Evolutionary conservation across 2,329 filamentous ascomycete species (phyloP).

Genomic region (Colletotrichum echinochloae): DNA sequence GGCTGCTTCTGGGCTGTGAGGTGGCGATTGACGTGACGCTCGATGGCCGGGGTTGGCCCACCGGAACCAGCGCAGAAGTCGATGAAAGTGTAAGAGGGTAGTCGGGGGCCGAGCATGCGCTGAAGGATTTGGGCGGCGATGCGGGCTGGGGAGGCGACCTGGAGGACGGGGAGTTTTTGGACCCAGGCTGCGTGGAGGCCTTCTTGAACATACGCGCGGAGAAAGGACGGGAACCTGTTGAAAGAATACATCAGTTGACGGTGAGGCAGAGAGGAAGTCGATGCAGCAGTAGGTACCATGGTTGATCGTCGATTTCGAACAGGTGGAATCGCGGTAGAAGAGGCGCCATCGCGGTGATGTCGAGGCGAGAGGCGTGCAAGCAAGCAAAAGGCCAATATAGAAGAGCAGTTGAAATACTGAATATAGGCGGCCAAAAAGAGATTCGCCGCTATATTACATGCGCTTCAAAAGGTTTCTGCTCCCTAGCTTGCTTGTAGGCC

Average conservation of each 20-base stretch:
- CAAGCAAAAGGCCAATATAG: neutral
- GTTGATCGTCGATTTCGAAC: conserved; percentile 75
- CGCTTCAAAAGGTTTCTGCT: conserved; percentile 2
- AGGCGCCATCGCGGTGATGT: conserved; percentile 56
- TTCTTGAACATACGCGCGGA: conserved; percentile 74
- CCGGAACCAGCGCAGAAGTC: conserved; percentile 83
- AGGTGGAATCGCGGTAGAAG: conserved; percentile 70
- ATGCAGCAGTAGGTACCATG: conserved; percentile 62
- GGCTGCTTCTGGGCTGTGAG: conserved; percentile 45
- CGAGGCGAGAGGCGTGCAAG: neutral
- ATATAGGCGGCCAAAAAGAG: neutral
- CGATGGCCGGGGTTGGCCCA: conserved; percentile 75
- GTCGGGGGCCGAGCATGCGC: conserved; percentile 58
- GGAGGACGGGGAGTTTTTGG: conserved; percentile 67
- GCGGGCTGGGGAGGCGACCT: conserved; percentile 68
- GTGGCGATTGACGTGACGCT: conserved; percentile 66
- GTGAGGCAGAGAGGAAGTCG: conserved; percentile 11
- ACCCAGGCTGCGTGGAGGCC: conserved; percentile 75
- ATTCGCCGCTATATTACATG: conserved; percentile 9
- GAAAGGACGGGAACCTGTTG: conserved; percentile 72
- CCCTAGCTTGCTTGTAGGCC: neutral
- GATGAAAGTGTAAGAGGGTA: conserved; percentile 71
- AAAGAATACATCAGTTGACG: conserved; percentile 21
- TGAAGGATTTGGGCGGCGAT: conserved; percentile 70
- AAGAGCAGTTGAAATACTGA: neutral